Evolutionary conservation across 306 rosid species (phyloP).

Genomic region (Boehmeria nivea): DNA sequence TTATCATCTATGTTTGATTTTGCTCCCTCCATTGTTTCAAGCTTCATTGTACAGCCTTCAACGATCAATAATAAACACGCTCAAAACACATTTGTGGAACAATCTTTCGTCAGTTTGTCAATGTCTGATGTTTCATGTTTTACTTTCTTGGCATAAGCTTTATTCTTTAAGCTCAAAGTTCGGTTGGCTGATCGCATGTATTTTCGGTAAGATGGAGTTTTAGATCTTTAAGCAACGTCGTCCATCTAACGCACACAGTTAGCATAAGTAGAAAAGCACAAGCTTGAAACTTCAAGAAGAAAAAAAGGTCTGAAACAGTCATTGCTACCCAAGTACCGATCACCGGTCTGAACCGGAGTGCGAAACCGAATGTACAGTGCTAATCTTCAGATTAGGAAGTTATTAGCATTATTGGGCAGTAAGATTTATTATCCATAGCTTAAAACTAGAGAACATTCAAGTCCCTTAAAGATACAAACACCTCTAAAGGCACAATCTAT

Average conservation of each 20-base stretch:
- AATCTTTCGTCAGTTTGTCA: too few relatives aligned
- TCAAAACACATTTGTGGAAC: too few relatives aligned
- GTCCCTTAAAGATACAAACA: background rate
- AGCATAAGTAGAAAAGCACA: too few relatives aligned
- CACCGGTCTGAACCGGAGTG: too few relatives aligned
- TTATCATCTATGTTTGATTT: too few relatives aligned
- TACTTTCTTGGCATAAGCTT: background rate
- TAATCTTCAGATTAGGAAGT: background rate
- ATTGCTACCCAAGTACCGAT: background rate
- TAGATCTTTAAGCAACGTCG: background rate
- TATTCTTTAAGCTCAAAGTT: background rate
- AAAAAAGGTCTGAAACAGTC: background rate
- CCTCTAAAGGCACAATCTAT: background rate
- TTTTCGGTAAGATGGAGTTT: background rate
- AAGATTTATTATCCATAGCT: background rate
- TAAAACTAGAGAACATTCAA: background rate
- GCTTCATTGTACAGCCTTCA: too few relatives aligned
- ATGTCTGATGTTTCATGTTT: too few relatives aligned
- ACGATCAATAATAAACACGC: too few relatives aligned
- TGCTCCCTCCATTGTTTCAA: too few relatives aligned
- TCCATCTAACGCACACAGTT: too few relatives aligned
- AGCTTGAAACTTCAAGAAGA: too few relatives aligned
- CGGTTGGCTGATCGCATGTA: background rate
- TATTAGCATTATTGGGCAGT: background rate
- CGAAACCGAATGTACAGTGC: background rate